phyloP scores from a whole-genome alignment of 768 basidiomycete genomes.

The Suillus brevipes region DNA sequence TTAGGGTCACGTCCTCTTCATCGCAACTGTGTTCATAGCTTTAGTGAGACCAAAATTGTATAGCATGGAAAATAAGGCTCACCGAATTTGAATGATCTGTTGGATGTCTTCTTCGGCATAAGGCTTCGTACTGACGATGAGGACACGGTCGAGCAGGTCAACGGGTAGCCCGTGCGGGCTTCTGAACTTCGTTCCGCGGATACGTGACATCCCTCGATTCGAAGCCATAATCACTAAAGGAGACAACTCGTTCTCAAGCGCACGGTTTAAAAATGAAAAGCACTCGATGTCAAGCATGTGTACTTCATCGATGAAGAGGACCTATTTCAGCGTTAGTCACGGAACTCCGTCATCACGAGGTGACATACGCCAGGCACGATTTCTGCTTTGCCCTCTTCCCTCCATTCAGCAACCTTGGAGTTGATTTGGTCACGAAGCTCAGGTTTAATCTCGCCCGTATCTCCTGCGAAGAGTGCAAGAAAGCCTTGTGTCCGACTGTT shows the following conservation, averaged over 20 bases:
- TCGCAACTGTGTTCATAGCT: slow-evolving; percentile 56
- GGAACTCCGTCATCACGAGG: not conserved
- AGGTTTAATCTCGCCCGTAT: slow-evolving; percentile 98
- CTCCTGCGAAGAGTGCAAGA: slow-evolving; percentile 91
- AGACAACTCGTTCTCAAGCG: slow-evolving; percentile 89
- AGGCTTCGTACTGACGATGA: slow-evolving; percentile 92
- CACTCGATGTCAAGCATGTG: slow-evolving; percentile 99
- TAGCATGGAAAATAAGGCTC: not conserved
- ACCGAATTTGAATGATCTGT: slow-evolving; percentile 94
- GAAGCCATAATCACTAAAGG: slow-evolving; percentile 98
- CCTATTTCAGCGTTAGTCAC: slow-evolving; percentile 43
- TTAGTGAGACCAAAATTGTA: slow-evolving; percentile 9
- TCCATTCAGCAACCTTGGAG: slow-evolving; percentile 94
- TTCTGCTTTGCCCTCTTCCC: slow-evolving; percentile 98
- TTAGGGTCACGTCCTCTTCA: slow-evolving; percentile 92
- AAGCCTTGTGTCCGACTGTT: slow-evolving; percentile 99
- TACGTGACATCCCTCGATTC: slow-evolving; percentile 92
- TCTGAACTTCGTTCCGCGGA: slow-evolving; percentile 92
- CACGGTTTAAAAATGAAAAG: slow-evolving; percentile 97
- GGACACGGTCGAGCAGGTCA: slow-evolving; percentile 90
- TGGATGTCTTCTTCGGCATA: slow-evolving; percentile 83
- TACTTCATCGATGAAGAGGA: slow-evolving; percentile 98
- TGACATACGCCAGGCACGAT: slow-evolving; percentile 88
- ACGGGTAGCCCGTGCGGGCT: slow-evolving; percentile 94
- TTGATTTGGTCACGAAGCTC: slow-evolving; percentile 97